phyloP scores from a whole-genome alignment of 345 rosid genomes.

The Melastoma malabathricum region DNA sequence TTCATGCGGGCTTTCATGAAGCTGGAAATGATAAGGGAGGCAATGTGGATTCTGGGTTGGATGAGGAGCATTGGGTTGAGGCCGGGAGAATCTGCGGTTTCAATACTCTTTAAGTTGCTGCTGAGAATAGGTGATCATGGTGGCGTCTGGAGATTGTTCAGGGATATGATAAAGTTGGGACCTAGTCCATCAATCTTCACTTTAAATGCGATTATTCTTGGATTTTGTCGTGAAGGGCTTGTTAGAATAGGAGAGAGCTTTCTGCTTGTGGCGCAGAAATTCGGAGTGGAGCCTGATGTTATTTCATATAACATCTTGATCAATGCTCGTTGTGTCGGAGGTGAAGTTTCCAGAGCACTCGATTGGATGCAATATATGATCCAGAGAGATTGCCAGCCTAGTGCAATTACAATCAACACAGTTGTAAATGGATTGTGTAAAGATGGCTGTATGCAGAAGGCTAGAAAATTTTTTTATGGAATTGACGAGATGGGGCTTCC shows the following conservation, averaged over 20 bases:
- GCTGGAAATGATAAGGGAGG: slow-evolving; percentile 28
- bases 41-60: slow-evolving; percentile 27
- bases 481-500: slow-evolving; percentile 33
- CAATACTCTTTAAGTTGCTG: slow-evolving; percentile 37
- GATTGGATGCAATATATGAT: slow-evolving; percentile 42
- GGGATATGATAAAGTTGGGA: slow-evolving; percentile 42
- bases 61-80: slow-evolving; percentile 37
- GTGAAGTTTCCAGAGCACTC: slow-evolving; percentile 27
- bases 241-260: slow-evolving; percentile 37
- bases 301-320: slow-evolving; percentile 49
- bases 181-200: slow-evolving; percentile 32
- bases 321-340: slow-evolving; percentile 35
- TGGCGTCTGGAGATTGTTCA: slow-evolving; percentile 51
- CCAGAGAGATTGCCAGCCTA: slow-evolving; percentile 37
- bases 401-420: slow-evolving; percentile 30
- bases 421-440: slow-evolving; percentile 44
- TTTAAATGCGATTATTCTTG: slow-evolving; percentile 41
- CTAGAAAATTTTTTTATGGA: slow-evolving; percentile 33
- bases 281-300: slow-evolving; percentile 39
- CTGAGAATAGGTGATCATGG: slow-evolving; percentile 47
- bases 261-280: slow-evolving; percentile 45
- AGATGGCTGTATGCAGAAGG: slow-evolving; percentile 40
- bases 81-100: slow-evolving; percentile 46
- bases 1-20: slow-evolving; percentile 50
- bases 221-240: slow-evolving; percentile 43